Evolutionary conservation across 139 green algal genomes (phyloP), one percentile per base, ranked within the genome.

Genomic region (Chlamydomonas eustigma): DNA sequence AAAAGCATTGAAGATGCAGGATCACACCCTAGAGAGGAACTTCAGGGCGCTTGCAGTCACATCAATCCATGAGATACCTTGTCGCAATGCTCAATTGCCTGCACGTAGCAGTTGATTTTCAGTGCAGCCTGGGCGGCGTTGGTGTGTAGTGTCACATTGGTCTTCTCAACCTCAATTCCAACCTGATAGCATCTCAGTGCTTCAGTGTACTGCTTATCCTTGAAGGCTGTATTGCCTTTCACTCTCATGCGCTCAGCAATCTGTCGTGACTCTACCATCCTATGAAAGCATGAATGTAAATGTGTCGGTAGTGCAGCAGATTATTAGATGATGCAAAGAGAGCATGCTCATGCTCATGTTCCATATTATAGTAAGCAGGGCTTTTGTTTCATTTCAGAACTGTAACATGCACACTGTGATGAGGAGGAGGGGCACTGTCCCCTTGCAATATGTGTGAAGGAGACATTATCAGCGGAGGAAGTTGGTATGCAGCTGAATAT

Each of bases 81-180:
- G 79, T 94, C 84, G 76, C 85, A 92, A 72, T 95, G 91, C 76
- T 93, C 88, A 50, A 93, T 87, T 3, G 89, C 86, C 78, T 93
- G 88, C 66, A 91, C 85, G 76, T 86, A 90, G 83, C 87, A 93
- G 28, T 74, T 82, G 2, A 91, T 84, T 71, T 92, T 93, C 37
- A 95, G 74, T 25, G 82, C 80, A 2, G 89, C 90, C 79, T 90
- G 83, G 24, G 91, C 91, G 31, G 91, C 90, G 50, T 95, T 95
- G 50, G 83, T 85, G 65, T 95, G 88, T 74, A 95, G 78, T 12
- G 86, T 76, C 83, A 92, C 87, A 79, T 88, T 91, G 71, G 88
- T 87, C 30, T 84, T 86, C 78, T 95, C 78, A 12, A 8, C 33
- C n/a, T 70, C 39, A 0, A 94, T 50, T 22, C 91, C 91, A n/a